Conservation (phyloP, 2,329 filamentous ascomycete species). For the Aspergillus texensis region DNA sequence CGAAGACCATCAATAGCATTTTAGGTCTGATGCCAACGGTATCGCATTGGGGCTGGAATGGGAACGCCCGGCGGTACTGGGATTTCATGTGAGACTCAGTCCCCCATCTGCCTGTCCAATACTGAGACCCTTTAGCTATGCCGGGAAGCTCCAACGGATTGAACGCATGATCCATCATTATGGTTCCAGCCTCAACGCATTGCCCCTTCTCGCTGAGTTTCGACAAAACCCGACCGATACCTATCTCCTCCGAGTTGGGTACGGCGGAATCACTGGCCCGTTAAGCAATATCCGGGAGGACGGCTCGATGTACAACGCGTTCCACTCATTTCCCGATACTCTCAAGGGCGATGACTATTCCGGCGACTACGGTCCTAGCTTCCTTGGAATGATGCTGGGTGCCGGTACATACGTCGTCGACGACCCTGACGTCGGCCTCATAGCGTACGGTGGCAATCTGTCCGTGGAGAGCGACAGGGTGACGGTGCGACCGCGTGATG, state of each 20-base stretch:
- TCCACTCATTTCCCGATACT: slow-evolving; percentile 61
- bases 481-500: slow-evolving; percentile 21
- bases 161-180: slow-evolving; percentile 63
- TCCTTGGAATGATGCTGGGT: slow-evolving; percentile 55
- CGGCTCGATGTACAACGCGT: slow-evolving; percentile 58
- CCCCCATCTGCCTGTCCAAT: background rate
- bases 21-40: slow-evolving; percentile 61
- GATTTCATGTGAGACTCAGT: slow-evolving; percentile 50
- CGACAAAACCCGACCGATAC: slow-evolving; percentile 32
- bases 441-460: background rate
- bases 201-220: slow-evolving; percentile 58
- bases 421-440: background rate
- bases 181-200: slow-evolving; percentile 60
- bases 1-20: slow-evolving; percentile 59
- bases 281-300: slow-evolving; percentile 59
- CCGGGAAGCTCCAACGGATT: slow-evolving; percentile 44
- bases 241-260: slow-evolving; percentile 58
- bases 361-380: slow-evolving; percentile 61
- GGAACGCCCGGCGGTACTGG: slow-evolving; percentile 64
- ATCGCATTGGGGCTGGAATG: slow-evolving; percentile 65
- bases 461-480: slow-evolving; percentile 6
- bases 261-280: slow-evolving; percentile 56
- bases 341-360: slow-evolving; percentile 60
- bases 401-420: slow-evolving; percentile 31
- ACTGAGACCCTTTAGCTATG: slow-evolving; percentile 34